These are phyloP conservation scores for Leishmania mexicana DNA, from an alignment of 208 protist genomes.

Conservation along the genomic window DNA sequence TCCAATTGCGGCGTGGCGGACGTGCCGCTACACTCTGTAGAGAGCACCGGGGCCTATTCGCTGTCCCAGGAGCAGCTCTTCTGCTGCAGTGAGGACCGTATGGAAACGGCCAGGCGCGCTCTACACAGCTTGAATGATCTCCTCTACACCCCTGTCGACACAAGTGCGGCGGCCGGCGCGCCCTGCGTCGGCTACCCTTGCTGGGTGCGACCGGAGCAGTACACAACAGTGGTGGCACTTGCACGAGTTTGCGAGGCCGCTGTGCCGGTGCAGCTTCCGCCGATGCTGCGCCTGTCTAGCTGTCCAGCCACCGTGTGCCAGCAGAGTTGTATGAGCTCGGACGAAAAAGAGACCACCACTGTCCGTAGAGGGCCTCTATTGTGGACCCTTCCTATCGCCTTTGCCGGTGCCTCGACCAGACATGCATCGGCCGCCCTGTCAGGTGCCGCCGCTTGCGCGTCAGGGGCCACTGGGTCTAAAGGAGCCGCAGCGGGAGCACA, in stretches of 20 bases:
- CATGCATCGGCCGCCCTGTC: not conserved
- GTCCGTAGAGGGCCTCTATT: not conserved
- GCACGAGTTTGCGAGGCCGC: conserved; percentile 61
- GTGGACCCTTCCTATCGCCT: not conserved
- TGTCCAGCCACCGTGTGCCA: not conserved
- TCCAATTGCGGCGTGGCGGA: conserved; percentile 15
- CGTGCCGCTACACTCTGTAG: not conserved
- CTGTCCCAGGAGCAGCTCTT: conserved; percentile 25
- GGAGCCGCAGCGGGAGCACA: not conserved
- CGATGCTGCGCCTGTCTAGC: conserved; percentile 26
- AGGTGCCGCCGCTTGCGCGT: not conserved
- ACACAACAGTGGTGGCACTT: conserved; percentile 40
- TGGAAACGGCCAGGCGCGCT: conserved; percentile 41
- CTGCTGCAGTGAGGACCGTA: conserved; percentile 27
- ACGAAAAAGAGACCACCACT: not conserved
- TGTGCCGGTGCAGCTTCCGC: conserved; percentile 50
- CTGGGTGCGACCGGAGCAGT: conserved; percentile 17
- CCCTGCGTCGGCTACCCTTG: conserved; percentile 20
- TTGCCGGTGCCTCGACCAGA: not conserved
- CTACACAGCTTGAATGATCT: conserved; percentile 36
- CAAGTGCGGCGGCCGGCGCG: conserved; percentile 1
- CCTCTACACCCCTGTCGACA: conserved; percentile 19
- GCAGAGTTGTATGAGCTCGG: not conserved
- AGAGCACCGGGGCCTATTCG: not conserved
- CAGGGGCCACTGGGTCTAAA: not conserved